These are phyloP conservation scores for Leptosphaerulina australis DNA, from an alignment of 2,329 filamentous ascomycete species.

Conservation along the genomic window DNA sequence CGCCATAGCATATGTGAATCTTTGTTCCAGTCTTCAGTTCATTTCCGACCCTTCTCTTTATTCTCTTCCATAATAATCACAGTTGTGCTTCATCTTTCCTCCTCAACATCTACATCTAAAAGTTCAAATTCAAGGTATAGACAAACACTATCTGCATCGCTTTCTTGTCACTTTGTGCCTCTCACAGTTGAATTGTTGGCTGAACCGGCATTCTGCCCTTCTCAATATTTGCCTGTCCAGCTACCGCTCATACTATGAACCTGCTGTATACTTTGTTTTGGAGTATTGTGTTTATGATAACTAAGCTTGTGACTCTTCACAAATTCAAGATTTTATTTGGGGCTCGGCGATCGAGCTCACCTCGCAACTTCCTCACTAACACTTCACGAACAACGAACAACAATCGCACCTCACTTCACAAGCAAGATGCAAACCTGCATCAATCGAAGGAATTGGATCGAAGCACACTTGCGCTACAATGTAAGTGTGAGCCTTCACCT, in stretches of 20 bases:
- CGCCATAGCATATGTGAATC: neutral
- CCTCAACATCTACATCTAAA: neutral
- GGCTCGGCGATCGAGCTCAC: neutral
- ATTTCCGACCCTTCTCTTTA: neutral
- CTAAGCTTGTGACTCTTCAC: neutral
- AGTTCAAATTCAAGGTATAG: neutral
- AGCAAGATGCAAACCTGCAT: too few relatives aligned
- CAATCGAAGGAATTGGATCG: neutral
- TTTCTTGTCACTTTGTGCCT: neutral
- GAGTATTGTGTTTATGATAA: neutral
- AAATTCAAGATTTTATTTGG: neutral
- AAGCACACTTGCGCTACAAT: neutral
- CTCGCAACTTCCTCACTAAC: neutral
- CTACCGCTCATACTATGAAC: neutral
- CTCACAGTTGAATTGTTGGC: neutral
- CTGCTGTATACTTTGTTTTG: neutral
- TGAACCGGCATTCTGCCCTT: neutral
- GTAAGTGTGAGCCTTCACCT: neutral
- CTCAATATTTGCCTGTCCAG: neutral
- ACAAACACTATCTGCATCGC: neutral
- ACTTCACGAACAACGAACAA: neutral
- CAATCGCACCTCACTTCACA: neutral
- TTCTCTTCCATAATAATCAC: neutral
- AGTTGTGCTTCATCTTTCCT: neutral
- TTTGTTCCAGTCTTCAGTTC: neutral